Percentiles rank a stretch among this genome's conserved stretches.
Conservation (phyloP, 2,329 filamentous ascomycete species). For the Tolypocladium tropicale region DNA sequence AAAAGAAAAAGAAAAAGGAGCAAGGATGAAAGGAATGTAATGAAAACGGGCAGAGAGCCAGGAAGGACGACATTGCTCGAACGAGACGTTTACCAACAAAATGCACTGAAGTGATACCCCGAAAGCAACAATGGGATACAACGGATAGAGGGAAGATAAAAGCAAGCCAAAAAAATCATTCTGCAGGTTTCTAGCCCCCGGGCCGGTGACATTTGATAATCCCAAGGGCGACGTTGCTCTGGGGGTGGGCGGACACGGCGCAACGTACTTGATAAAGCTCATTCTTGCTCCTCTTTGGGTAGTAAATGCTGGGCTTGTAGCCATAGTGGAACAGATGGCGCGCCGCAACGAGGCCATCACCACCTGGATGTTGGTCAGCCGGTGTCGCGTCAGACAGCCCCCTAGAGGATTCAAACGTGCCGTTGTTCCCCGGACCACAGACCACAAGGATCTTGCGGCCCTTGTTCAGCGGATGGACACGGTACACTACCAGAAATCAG, state of each 20-base stretch:
- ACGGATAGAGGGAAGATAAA: constrained; percentile 7
- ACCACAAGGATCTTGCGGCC: constrained; percentile 72
- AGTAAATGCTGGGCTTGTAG: constrained; percentile 81
- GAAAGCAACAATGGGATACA: constrained; percentile 6
- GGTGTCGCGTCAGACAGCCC: neutral
- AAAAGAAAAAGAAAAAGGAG: neutral
- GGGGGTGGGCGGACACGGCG: neutral
- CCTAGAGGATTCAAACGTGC: constrained; percentile 21
- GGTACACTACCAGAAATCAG: constrained; percentile 51
- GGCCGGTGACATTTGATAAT: neutral
- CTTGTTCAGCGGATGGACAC: constrained; percentile 63
- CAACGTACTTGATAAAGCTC: constrained; percentile 69
- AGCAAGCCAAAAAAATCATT: neutral
- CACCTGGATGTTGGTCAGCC: constrained; percentile 46
- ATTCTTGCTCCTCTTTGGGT: constrained; percentile 84
- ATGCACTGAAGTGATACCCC: constrained; percentile 4
- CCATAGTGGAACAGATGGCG: constrained; percentile 88
- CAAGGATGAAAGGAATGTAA: neutral
- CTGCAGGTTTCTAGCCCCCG: too few species aligned
- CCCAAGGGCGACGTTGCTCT: neutral
- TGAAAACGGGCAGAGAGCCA: neutral
- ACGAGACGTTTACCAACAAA: neutral
- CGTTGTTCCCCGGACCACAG: constrained; percentile 77
- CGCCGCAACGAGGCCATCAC: constrained; percentile 89
- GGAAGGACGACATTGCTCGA: neutral